A percentile compares a stretch with the other conserved stretches of the same genome.
These are phyloP conservation scores for Leptodermis oblonga DNA, from an alignment of 257 asterid species.

Conservation along the genomic window DNA sequence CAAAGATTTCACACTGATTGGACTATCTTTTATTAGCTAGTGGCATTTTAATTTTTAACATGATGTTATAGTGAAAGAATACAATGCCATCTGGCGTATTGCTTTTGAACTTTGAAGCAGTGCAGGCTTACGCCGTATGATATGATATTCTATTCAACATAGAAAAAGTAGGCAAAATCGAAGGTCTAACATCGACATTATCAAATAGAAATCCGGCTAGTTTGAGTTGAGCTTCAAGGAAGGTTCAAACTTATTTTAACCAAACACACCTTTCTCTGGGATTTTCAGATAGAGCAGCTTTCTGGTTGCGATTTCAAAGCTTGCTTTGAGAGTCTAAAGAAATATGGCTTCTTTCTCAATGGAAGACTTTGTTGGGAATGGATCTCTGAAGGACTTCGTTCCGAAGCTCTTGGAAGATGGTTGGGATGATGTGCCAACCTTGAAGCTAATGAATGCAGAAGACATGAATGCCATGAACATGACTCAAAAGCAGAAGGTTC, in stretches of 20 bases:
- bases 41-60: too few relatives aligned
- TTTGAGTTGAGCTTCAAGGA: slow-evolving; percentile 2
- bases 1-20: not conserved
- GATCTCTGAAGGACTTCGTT: slow-evolving; percentile 49
- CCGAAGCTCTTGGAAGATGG: slow-evolving; percentile 71
- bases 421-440: slow-evolving; percentile 88
- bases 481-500: slow-evolving; percentile 70
- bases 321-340: slow-evolving; percentile 9
- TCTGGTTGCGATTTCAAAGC: not conserved
- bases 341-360: slow-evolving; percentile 73
- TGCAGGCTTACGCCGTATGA: slow-evolving; percentile 5
- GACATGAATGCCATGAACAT: slow-evolving; percentile 63
- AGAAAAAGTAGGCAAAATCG: not conserved
- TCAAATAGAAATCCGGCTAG: not conserved
- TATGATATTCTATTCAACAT: not conserved
- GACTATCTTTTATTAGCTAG: not conserved
- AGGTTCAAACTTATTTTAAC: too few relatives aligned
- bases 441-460: slow-evolving; percentile 70
- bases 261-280: not conserved
- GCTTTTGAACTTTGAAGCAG: not conserved
- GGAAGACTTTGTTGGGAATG: slow-evolving; percentile 75
- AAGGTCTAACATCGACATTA: not conserved
- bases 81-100: not conserved
- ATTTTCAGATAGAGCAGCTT: not conserved
- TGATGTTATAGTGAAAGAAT: not conserved